Conservation (phyloP, 2,329 filamentous ascomycete species). For the Fusarium avenaceum region DNA sequence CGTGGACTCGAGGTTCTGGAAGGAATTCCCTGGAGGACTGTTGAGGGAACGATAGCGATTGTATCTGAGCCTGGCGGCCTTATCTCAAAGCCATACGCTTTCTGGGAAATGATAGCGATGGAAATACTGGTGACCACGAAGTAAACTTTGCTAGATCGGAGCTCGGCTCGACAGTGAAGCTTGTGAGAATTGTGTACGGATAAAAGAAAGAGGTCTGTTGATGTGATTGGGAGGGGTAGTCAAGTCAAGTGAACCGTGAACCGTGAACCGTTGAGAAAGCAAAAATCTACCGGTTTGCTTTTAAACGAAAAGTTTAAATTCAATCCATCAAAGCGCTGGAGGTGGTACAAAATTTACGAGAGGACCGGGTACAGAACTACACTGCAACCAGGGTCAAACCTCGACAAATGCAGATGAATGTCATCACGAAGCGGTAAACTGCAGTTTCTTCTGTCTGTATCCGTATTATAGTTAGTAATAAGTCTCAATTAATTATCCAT, state of each 20-base stretch:
- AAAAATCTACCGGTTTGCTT: conserved; percentile 16
- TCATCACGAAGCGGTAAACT: conserved; percentile 1
- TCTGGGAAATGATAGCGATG: background rate
- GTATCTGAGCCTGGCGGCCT: conserved; percentile 8
- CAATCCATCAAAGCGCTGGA: conserved; percentile 4
- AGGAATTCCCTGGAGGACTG: background rate
- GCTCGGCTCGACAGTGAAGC: background rate
- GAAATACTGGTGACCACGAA: background rate
- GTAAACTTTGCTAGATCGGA: background rate
- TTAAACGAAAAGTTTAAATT: conserved; percentile 22
- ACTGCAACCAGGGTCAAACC: background rate
- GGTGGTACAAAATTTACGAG: background rate
- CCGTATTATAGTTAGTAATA: background rate
- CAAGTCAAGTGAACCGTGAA: background rate
- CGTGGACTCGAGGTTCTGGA: conserved; percentile 20
- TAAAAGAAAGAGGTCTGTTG: background rate
- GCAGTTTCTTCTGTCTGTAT: conserved; percentile 1
- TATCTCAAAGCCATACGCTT: background rate
- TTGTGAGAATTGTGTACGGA: background rate
- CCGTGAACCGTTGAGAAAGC: conserved; percentile 17
- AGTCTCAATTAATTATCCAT: background rate
- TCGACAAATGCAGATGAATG: background rate
- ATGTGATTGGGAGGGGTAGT: conserved; percentile 1
- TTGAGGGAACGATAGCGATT: background rate
- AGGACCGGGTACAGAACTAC: background rate